phyloP scores from a whole-genome alignment of 495 filamentous ascomycete species.

The Saxophila tyrrhenica region DNA sequence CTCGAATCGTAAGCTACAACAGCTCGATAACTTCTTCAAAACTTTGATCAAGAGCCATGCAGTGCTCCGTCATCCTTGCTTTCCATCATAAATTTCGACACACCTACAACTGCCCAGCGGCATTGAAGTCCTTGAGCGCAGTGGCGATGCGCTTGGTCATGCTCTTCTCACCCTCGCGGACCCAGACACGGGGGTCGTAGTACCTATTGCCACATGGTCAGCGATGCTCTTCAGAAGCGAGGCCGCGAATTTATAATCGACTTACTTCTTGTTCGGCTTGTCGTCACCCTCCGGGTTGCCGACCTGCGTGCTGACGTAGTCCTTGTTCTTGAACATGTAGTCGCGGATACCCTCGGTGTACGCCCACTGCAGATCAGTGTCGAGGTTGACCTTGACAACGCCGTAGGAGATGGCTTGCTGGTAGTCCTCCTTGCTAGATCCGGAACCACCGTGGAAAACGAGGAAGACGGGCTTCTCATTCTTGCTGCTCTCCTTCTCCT shows the following conservation, averaged over 20 bases:
- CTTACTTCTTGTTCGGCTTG: constrained; percentile 82
- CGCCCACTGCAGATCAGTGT: constrained; percentile 78
- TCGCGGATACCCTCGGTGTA: constrained; percentile 87
- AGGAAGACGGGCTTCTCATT: constrained; percentile 92
- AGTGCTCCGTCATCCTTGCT: too few relatives aligned
- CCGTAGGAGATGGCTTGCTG: constrained; percentile 75
- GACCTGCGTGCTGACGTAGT: constrained; percentile 73
- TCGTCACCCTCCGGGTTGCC: constrained; percentile 91
- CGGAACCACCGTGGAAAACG: constrained; percentile 97
- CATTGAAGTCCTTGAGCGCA: constrained; percentile 85
- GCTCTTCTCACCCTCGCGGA: constrained; percentile 94
- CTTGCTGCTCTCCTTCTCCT: constrained; percentile 52
- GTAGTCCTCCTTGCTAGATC: constrained; percentile 81
- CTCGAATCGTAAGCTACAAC: too few relatives aligned
- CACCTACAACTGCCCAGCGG: constrained; percentile 66
- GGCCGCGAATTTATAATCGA: neutral
- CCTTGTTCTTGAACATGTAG: constrained; percentile 88
- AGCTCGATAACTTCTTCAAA: too few relatives aligned
- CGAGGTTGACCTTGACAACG: constrained; percentile 96
- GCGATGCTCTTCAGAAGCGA: neutral
- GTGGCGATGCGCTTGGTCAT: constrained; percentile 74
- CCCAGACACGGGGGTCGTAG: constrained; percentile 78
- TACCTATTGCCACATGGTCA: constrained; percentile 47
- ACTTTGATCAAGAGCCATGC: too few relatives aligned
- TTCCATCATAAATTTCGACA: too few relatives aligned